Conservation (phyloP, 805 yeast species). For the Debaryomyces maramus region DNA sequence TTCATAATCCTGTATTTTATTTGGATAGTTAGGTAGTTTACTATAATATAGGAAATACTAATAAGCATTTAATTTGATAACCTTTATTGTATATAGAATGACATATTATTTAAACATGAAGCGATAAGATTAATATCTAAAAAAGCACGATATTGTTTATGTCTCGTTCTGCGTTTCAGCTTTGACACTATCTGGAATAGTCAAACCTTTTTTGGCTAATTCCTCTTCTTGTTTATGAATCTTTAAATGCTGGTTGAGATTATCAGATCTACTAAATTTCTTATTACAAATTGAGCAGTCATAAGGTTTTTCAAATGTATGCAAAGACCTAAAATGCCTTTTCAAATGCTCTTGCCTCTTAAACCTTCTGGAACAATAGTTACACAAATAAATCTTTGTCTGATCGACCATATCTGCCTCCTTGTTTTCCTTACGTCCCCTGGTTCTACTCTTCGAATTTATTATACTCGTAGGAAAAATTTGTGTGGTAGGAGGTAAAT, state of each 20-base stretch:
- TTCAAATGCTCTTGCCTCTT: slow-evolving; percentile 77
- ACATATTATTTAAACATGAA: too few species aligned
- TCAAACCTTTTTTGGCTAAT: background rate
- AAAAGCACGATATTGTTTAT: too few species aligned
- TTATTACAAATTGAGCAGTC: slow-evolving; percentile 61
- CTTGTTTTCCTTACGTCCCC: slow-evolving; percentile 67
- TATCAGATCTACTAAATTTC: slow-evolving; percentile 50
- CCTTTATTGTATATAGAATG: too few species aligned
- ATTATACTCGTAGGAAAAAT: slow-evolving; percentile 34
- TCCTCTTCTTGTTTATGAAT: slow-evolving; percentile 45
- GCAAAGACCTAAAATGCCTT: slow-evolving; percentile 71
- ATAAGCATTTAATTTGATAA: too few species aligned
- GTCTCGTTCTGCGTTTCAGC: background rate
- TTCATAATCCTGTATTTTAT: background rate
- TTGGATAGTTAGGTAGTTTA: background rate
- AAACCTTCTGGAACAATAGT: slow-evolving; percentile 62
- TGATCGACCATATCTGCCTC: slow-evolving; percentile 52
- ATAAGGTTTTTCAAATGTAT: slow-evolving; percentile 71
- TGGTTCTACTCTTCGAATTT: slow-evolving; percentile 38
- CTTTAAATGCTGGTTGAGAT: slow-evolving; percentile 53
- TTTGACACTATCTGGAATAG: background rate
- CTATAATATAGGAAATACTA: background rate
- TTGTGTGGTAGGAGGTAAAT: slow-evolving; percentile 41
- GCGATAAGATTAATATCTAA: too few species aligned
- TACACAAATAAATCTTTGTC: slow-evolving; percentile 61